These are phyloP conservation scores for Leccinum aurantiacum DNA, from an alignment of 768 basidiomycete genomes.

Conservation along the genomic window DNA sequence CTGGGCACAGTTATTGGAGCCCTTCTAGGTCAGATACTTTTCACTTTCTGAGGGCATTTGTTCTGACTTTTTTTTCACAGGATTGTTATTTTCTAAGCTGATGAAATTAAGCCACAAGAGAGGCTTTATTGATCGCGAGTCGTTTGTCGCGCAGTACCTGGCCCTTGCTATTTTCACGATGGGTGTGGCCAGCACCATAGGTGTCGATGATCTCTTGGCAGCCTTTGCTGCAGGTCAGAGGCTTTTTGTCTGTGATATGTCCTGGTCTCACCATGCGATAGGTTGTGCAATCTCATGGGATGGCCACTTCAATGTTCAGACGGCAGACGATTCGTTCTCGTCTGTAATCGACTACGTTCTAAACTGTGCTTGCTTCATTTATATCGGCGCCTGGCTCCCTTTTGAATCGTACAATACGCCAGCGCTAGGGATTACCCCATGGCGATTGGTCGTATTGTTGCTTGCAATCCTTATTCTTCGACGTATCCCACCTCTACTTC, in stretches of 20 bases:
- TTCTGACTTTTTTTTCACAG: constrained; percentile 34
- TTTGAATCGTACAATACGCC: constrained; percentile 57
- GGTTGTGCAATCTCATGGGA: constrained; percentile 94
- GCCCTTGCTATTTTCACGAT: constrained; percentile 71
- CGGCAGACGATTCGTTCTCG: constrained; percentile 83
- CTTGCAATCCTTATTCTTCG: constrained; percentile 70
- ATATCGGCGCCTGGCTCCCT: constrained; percentile 86
- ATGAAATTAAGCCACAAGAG: constrained; percentile 68
- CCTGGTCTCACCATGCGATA: constrained; percentile 24
- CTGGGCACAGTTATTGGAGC: constrained; percentile 72
- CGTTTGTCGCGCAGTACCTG: constrained; percentile 83
- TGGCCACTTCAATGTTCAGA: constrained; percentile 75
- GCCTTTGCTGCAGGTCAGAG: constrained; percentile 75
- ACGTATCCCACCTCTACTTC: constrained; percentile 75
- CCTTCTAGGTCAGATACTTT: constrained; percentile 39
- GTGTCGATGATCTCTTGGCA: constrained; percentile 86
- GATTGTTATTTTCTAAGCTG: constrained; percentile 64
- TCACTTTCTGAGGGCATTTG: neutral
- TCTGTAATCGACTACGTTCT: constrained; percentile 88
- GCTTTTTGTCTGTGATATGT: neutral
- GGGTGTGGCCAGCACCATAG: constrained; percentile 78
- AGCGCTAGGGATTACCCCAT: constrained; percentile 61
- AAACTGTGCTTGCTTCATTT: constrained; percentile 79
- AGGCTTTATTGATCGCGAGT: constrained; percentile 75
- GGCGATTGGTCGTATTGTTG: constrained; percentile 69